phyloP scores from a whole-genome alignment of 2,329 filamentous ascomycete genomes.

The Tolypocladium cylindrosporum region DNA sequence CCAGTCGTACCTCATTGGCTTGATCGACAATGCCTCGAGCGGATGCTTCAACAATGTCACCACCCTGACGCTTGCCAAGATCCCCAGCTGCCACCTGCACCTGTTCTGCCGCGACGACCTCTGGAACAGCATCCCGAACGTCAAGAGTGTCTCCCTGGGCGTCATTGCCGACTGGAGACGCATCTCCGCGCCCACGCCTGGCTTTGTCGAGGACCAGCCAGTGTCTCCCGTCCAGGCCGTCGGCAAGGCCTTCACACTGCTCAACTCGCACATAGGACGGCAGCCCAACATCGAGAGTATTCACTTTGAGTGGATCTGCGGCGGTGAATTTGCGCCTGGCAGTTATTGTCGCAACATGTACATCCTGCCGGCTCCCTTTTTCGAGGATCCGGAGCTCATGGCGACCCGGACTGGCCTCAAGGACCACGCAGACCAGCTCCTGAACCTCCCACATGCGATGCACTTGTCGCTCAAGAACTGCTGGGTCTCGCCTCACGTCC shows the following conservation, averaged over 20 bases:
- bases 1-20: slow-evolving; percentile 54
- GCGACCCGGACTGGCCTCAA: slow-evolving; percentile 16
- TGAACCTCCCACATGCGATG: slow-evolving; percentile 46
- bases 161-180: slow-evolving; percentile 59
- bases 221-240: slow-evolving; percentile 43
- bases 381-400: slow-evolving; percentile 23
- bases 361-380: slow-evolving; percentile 51
- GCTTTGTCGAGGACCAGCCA: slow-evolving; percentile 34
- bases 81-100: slow-evolving; percentile 51
- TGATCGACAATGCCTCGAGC: slow-evolving; percentile 46
- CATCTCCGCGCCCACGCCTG: slow-evolving; percentile 41
- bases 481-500: slow-evolving; percentile 52
- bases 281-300: slow-evolving; percentile 44
- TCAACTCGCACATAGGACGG: slow-evolving; percentile 38
- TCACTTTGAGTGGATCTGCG: slow-evolving; percentile 56
- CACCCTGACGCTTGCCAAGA: slow-evolving; percentile 51
- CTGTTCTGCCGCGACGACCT: slow-evolving; percentile 47
- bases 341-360: slow-evolving; percentile 50
- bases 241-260: slow-evolving; percentile 38
- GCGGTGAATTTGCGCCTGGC: slow-evolving; percentile 57
- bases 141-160: slow-evolving; percentile 46
- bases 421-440: slow-evolving; percentile 23
- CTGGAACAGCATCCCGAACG: slow-evolving; percentile 46
- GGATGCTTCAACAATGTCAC: slow-evolving; percentile 42
- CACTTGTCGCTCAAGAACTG: slow-evolving; percentile 57